Evolutionary conservation across 306 rosid genomes (phyloP), one percentile per base, ranked within the genome.

Genomic region (Clitoria ternatea): DNA sequence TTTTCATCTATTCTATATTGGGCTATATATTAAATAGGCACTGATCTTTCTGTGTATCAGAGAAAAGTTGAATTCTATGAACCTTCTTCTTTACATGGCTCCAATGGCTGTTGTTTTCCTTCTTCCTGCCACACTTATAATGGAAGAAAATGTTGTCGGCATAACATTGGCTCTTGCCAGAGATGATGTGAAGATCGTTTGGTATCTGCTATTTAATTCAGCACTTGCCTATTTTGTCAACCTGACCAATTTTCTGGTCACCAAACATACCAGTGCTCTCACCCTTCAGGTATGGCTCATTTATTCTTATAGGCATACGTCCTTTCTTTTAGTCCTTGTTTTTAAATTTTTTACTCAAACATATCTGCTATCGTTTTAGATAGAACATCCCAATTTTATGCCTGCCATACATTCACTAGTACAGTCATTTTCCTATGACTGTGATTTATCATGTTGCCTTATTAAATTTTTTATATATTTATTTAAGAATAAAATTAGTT

Each of bases 1-100:
- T 56, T 72, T 27, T 75, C 30, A 35, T 10, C 29, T 9, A 26
- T 29, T 22, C 13, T 14, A 0, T 26, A 39, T 63, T 11, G 15
- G n/a, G n/a, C n/a, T 10, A 18, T 11, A 12, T 62, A 14, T 66
- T 22, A 26, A 44, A 53, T 55, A 33, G 44, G 4, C 69, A 18
- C 82, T 87, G 80, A 85, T 40, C 2, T 3, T 52, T 70, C 63
- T 56, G 76, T 76, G 36, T 81, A 74, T 29, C 56, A 95, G 99
- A 75, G 99, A 95, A 89, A 95, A 95, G 96, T 82, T 95, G 92
- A 95, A 95, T 79, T 95, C 99, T 17, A 95, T 95, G 99, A 95
- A 95, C 82, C 97, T 95, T 52, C 96, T 95, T 17, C 95, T 95
- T 37, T 95, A 95, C 81, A 95, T 95, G 99, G 97, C 99, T 80